Evolutionary conservation across 768 basidiomycete genomes (phyloP), one percentile per base, ranked within the genome.

Genomic region (Naganishia vaughanmartiniae): DNA sequence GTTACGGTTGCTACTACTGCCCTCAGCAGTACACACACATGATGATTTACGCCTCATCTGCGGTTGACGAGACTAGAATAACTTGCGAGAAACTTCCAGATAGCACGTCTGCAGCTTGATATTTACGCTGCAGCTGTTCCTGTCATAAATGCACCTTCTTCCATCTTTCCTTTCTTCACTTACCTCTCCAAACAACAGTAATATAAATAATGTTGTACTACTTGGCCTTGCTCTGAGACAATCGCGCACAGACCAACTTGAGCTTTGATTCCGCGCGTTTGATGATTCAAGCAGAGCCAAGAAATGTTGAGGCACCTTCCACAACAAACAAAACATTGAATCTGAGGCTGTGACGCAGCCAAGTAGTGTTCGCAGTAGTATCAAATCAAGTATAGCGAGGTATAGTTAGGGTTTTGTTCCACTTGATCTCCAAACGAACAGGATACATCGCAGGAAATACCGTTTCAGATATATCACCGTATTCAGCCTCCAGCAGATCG

Each of bases 301-400:
- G 48, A 51, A 51, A 51, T 51, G 48, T 51, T 51, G 48, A 51
- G 48, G 48, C n/a, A 51, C 17, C 1, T n/a, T 51, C 48, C 48
- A 51, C 24, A 21, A 51, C 19, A 51, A 51, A 51, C n/a, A n/a
- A 51, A 51, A 51, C 48, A 51, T 26, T 4, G 24, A 15, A n/a
- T 9, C 17, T n/a, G 21, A 51, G n/a, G 48, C 48, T 51, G 48
- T 51, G 48, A 51, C 55, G 55, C 31, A 57, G 31, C 15, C 48
- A 51, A n/a, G 48, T 42, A 42, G n/a, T 42, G 42, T 9, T 57
- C 34, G 55, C 19, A 57, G 55, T 57, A 4, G 54, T 9, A 28
- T 19, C 19, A 36, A 36, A 36, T 4, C 34, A 4, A 12, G 34
- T 36, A 36, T 36, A 36, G 12, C 33, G 10, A 34, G 45, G 14